Evolutionary conservation across 2,329 filamentous ascomycete species (phyloP).

Genomic region (Botrytis aclada): DNA sequence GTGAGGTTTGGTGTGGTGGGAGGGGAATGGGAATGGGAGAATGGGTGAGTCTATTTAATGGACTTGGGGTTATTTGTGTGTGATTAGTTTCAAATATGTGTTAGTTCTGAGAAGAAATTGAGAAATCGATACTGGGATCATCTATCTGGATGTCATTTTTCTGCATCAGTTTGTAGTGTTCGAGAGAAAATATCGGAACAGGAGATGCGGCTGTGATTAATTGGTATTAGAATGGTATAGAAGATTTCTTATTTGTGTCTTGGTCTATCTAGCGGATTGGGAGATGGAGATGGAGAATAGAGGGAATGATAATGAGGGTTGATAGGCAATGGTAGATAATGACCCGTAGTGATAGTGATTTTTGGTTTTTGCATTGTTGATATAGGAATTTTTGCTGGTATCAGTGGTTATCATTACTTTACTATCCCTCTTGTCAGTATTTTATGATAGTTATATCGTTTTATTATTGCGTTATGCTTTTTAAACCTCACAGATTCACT

Average conservation of each 20-base stretch:
- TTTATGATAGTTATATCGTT: neutral
- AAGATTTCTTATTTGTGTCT: neutral
- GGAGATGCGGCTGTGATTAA: neutral
- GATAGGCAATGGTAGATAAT: neutral
- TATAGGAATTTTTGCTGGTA: accelerated
- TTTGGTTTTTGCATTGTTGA: neutral
- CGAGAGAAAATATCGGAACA: accelerated
- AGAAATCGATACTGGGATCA: neutral
- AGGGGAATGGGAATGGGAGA: too few relatives aligned
- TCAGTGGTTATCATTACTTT: neutral
- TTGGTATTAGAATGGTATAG: neutral
- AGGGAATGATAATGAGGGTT: neutral
- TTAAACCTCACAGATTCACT: neutral
- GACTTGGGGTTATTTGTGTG: neutral
- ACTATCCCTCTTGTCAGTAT: too few relatives aligned
- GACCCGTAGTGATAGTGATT: neutral
- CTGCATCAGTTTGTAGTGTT: neutral
- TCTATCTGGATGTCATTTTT: neutral
- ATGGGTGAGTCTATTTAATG: too few relatives aligned
- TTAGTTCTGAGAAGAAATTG: accelerated
- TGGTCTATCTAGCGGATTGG: accelerated
- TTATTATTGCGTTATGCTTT: neutral
- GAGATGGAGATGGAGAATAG: neutral
- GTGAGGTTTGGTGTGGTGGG: too few relatives aligned
- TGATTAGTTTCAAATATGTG: neutral